These are phyloP conservation scores for Physaria fendleri DNA, from an alignment of 345 rosid species.

Conservation along the genomic window DNA sequence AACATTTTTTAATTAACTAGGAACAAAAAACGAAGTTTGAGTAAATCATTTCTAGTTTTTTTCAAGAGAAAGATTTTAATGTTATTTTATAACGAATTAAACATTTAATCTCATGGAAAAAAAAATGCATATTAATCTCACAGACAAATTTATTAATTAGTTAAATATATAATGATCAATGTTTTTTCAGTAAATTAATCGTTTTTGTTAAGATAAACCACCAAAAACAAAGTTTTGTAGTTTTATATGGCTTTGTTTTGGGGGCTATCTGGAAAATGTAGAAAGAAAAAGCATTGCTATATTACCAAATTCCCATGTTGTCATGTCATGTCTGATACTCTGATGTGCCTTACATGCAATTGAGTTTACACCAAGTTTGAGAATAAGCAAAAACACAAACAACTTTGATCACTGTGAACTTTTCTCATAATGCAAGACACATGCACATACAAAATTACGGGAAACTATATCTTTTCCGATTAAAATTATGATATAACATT, in stretches of 20 bases:
- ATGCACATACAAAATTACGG: neutral
- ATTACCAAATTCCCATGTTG: constrained; percentile 26
- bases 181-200: neutral
- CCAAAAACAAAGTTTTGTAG: neutral
- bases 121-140: neutral
- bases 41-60: too few species aligned
- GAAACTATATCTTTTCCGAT: too few species aligned
- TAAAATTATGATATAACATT: too few species aligned
- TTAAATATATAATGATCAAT: neutral
- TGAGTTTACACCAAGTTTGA: constrained; percentile 16
- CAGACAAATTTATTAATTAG: too few species aligned
- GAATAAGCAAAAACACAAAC: neutral
- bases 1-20: too few species aligned
- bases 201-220: neutral
- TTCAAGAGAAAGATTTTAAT: too few species aligned
- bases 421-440: neutral
- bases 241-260: neutral
- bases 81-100: too few species aligned
- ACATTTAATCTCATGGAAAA: neutral
- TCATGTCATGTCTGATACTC: too few species aligned
- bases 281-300: neutral
- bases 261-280: constrained; percentile 9
- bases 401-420: neutral
- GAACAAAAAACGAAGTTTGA: too few species aligned
- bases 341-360: constrained; percentile 31